Base-by-base conservation (phyloP, 2,329 filamentous ascomycete genomes). In the Coniella vitis region DNA sequence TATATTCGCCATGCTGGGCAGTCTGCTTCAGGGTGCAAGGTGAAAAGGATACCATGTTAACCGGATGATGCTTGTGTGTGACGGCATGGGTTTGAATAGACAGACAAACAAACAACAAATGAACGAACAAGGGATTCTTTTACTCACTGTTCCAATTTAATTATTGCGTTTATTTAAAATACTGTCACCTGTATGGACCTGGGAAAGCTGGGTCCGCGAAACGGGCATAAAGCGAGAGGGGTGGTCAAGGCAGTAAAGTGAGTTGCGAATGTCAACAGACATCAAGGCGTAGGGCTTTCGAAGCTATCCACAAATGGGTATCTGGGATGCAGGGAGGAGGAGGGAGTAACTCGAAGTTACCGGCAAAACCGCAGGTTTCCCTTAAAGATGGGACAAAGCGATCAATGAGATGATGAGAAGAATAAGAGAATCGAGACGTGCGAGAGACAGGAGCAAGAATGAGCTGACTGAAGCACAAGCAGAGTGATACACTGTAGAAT, bases 241-340 rank as follows among this genome's bases (percentile, higher is more conserved):
- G 64, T 77, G 72, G 61, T 73, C 72, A 61, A 78, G 69, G 65
- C 75, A 78, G 55, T 77, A 71, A 62, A 77, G 73, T 64, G 73
- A 74, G 61, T 69, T 71, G 57, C 74, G 74, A 58, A 74, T 63
- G 67, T 77, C 73, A 75, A 76, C 71, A 73, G 75, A 78, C 75
- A 78, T 78, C 74, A 77, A 76, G 73, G 59, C 73, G 61, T 70
- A 64, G 38, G 57, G 67, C 63, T 48, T 48, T 44, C 48, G 31
- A 38, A 20, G 40, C 25, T 41, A 47, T 43, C 45, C 44, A 44
- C 12, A 55, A 47, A 49, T 47, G 44, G 32, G 39, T 21, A 34
- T 41, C 17, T 40, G 34, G 16, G 53, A 48, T 55, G 54, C 56
- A 56, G 32, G 21, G 25, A 16, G 14, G 29, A 29, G 16, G 31